These are phyloP conservation scores for Jamesozyma spencerorum DNA, from an alignment of 805 yeast genomes.

Conservation along the genomic window DNA sequence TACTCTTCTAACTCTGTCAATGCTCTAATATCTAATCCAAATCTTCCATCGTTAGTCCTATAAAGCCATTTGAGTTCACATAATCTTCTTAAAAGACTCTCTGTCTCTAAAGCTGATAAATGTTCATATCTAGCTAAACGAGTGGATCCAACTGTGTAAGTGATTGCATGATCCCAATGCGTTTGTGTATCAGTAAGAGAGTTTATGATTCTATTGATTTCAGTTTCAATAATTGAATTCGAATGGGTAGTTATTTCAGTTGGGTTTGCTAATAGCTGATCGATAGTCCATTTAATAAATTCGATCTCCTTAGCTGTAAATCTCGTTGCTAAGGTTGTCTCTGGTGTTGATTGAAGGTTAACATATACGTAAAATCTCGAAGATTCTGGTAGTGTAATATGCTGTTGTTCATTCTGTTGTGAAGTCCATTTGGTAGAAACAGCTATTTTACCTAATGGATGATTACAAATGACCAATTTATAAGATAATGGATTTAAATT, in stretches of 20 bases:
- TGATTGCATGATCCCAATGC: slow-evolving; percentile 11
- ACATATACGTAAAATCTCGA: slow-evolving; percentile 22
- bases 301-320: slow-evolving; percentile 21
- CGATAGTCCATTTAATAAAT: slow-evolving; percentile 24
- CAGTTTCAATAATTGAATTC: slow-evolving; percentile 6
- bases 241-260: neutral
- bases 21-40: slow-evolving; percentile 21
- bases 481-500: slow-evolving; percentile 16
- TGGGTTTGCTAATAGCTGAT: slow-evolving; percentile 6
- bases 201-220: slow-evolving; percentile 12
- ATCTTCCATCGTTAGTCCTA: slow-evolving; percentile 15
- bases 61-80: slow-evolving; percentile 25
- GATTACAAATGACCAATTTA: slow-evolving; percentile 16
- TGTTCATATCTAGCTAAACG: slow-evolving; percentile 13
- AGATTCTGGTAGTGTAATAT: slow-evolving; percentile 7
- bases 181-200: slow-evolving; percentile 4
- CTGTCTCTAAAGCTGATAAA: slow-evolving; percentile 16
- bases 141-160: slow-evolving; percentile 17
- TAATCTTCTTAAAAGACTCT: slow-evolving; percentile 13
- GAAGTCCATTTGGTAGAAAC: slow-evolving; percentile 2
- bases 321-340: slow-evolving; percentile 24
- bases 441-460: slow-evolving; percentile 17
- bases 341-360: slow-evolving; percentile 17
- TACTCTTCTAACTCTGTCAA: slow-evolving; percentile 22
- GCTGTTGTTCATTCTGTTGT: neutral